Evolutionary conservation across 495 filamentous ascomycete genomes (phyloP), one percentile per base, ranked within the genome.

Genomic region (Trypethelium eluteriae): DNA sequence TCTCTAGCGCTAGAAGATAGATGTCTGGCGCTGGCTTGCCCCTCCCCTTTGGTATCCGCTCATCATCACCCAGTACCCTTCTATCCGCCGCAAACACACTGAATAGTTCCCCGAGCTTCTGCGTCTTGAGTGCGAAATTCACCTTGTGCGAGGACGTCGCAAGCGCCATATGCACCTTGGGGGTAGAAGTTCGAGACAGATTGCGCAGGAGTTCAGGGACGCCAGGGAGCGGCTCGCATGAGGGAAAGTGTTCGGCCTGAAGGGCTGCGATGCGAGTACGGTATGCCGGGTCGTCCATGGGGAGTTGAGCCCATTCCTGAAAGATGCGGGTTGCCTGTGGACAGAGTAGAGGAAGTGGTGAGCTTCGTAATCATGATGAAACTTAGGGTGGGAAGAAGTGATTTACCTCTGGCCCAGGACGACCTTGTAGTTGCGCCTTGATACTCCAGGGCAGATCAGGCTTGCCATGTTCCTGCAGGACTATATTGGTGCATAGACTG

Each of bases 21-120:
- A 99, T 99, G 76, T 99, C 95, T 7, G 94, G 94, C 3, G 92
- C 81, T 0, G 94, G 94, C 76, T 99, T 99, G 14, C 94, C 95
- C 11, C 90, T 79, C 0, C 94, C 94, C 35, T 81, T 76, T 2
- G 85, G 80, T 67, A 98, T 92, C 38, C 95, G 83, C 2, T 80
- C 75, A 73, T 99, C 95, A 74, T 99, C 95, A 5, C 94, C 94
- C 2, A 93, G 77, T 0, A 99, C 87, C 50, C 85, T 83, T 66
- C 89, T 85, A 7, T 84, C 75, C 0, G 78, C 72, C 14, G 86
- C 81, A 75, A 99, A 97, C 2, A 84, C 80, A 25, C 76, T 72
- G 77, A 99, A 96, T 3, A 97, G 73, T 38, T 90, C 80, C 16
- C 76, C 70, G 41, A 96, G 79, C 72, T 96, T 90, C 2, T 76